Evolutionary conservation across 2,329 filamentous ascomycete species (phyloP).

Genomic region (Lasiodiplodia citricola): DNA sequence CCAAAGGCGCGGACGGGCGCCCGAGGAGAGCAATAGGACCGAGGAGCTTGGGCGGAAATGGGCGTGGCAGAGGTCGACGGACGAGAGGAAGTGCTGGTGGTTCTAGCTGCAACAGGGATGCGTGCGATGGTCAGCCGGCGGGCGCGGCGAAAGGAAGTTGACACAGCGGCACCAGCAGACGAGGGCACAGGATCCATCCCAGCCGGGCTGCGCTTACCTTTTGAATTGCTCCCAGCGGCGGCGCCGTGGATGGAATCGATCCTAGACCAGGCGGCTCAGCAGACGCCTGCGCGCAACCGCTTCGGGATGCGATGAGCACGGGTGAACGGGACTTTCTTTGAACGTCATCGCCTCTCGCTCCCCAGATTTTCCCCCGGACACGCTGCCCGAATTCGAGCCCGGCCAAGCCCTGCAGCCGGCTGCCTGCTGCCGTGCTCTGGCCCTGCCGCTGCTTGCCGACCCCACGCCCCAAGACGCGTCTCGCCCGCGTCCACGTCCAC

Average conservation of each 20-base stretch:
- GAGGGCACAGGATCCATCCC: not conserved
- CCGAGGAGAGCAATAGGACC: slow-evolving; percentile 20
- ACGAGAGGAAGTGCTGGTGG: slow-evolving; percentile 28
- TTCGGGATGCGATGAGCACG: slow-evolving; percentile 8
- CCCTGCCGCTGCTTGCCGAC: not conserved
- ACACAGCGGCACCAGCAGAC: not conserved
- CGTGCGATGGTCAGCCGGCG: slow-evolving; percentile 17
- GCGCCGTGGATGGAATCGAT: not conserved
- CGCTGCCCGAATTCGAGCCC: not conserved
- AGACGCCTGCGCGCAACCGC: not conserved
- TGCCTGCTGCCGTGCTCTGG: not conserved
- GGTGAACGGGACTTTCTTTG: not conserved
- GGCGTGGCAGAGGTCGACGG: slow-evolving; percentile 18
- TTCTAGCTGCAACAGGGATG: slow-evolving; percentile 2
- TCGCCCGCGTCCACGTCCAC: not conserved
- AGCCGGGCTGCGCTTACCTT: not conserved
- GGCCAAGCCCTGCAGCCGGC: not conserved
- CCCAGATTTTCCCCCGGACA: slow-evolving; percentile 15
- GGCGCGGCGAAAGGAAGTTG: slow-evolving; percentile 3
- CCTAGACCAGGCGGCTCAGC: not conserved
- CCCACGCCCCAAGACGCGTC: not conserved
- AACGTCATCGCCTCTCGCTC: slow-evolving; percentile 15
- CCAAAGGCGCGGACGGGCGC: slow-evolving; percentile 7
- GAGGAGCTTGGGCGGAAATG: not conserved
- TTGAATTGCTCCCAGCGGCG: not conserved